phyloP scores from a whole-genome alignment of 208 protist genomes.

The Trypanosoma boissoni region DNA sequence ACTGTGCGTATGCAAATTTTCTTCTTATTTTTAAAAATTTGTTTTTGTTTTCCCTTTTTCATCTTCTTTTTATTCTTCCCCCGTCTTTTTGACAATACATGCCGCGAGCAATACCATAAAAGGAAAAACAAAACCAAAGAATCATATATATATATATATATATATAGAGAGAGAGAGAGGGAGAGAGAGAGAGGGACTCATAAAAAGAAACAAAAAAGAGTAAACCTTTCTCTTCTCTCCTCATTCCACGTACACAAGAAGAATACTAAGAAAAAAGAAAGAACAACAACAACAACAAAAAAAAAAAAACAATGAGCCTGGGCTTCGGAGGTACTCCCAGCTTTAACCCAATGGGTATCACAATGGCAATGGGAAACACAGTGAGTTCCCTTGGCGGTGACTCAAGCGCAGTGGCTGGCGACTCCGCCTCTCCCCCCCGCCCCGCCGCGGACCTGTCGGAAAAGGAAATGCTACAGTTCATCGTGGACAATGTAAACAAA shows the following conservation, averaged over 20 bases:
- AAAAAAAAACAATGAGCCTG: not conserved
- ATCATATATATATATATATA: too few species aligned
- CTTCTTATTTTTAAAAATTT: too few species aligned
- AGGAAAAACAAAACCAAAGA: too few species aligned
- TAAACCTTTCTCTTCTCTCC: not conserved
- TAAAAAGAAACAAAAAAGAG: too few species aligned
- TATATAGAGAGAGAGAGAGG: slow-evolving; percentile 13
- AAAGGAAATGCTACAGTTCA: slow-evolving; percentile 70
- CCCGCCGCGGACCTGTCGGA: slow-evolving; percentile 38
- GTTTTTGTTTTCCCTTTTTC: too few species aligned
- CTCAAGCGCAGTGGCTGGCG: slow-evolving; percentile 1
- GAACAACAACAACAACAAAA: not conserved
- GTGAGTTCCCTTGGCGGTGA: slow-evolving; percentile 1
- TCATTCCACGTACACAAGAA: slow-evolving; percentile 6
- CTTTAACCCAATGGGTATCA: not conserved
- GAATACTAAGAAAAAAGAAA: slow-evolving; percentile 5
- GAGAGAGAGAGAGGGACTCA: not conserved
- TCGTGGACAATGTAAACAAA: slow-evolving; percentile 84
- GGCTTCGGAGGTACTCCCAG: not conserved
- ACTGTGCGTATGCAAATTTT: too few species aligned
- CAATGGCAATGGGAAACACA: not conserved
- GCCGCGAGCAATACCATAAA: too few species aligned
- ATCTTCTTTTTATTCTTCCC: too few species aligned
- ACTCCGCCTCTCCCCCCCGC: not conserved
- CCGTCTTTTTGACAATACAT: too few species aligned